Percentiles rank a stretch among this genome's conserved stretches.
These are phyloP conservation scores for Pythium aquatile DNA, from an alignment of 352 stramenopile species.

Conservation along the genomic window DNA sequence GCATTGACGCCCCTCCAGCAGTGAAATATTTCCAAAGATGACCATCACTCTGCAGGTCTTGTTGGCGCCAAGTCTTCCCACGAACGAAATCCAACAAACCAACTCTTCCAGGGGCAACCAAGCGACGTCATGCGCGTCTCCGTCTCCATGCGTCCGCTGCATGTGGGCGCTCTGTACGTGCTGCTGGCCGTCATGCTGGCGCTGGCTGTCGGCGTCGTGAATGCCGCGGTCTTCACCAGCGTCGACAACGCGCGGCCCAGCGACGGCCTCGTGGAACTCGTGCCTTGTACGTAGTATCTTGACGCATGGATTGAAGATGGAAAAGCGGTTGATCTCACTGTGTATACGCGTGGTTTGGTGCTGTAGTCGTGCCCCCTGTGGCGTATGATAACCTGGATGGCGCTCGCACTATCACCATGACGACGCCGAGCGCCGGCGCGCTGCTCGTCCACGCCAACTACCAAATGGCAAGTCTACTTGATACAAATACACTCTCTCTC, in stretches of 20 bases:
- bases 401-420: conserved; percentile 33
- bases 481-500: too few species aligned
- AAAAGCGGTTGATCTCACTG: background rate
- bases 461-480: conserved; percentile 31
- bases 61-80: background rate
- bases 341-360: background rate
- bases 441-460: conserved; percentile 53
- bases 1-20: conserved; percentile 4
- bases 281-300: conserved; percentile 25
- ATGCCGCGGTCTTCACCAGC: conserved; percentile 18
- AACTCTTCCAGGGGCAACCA: background rate
- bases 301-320: background rate
- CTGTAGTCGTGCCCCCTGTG: conserved; percentile 43
- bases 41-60: background rate
- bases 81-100: background rate
- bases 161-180: background rate
- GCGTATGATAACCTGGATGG: conserved; percentile 60
- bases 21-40: background rate
- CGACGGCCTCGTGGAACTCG: conserved; percentile 25
- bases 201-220: conserved; percentile 2
- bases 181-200: background rate
- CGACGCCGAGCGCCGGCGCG: conserved; percentile 39
- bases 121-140: background rate
- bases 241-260: conserved; percentile 19
- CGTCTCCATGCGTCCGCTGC: background rate